phyloP scores from a whole-genome alignment of 768 basidiomycete species.

The Leccinellum rugosiceps region DNA sequence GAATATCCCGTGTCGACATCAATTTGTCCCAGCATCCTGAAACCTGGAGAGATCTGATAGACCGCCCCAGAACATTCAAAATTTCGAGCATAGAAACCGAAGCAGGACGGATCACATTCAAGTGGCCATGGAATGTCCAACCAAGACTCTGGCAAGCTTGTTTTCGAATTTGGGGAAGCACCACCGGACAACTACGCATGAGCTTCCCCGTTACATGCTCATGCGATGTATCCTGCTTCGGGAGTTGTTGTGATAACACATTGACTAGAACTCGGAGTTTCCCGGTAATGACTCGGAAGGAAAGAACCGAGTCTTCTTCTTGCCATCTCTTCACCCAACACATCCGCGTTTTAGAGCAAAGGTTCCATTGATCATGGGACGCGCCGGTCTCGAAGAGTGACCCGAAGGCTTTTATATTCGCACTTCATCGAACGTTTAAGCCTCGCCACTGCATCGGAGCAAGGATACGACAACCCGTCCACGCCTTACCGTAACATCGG shows the following conservation, averaged over 20 bases:
- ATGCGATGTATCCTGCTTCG: neutral
- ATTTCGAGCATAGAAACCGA: neutral
- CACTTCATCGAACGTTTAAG: neutral
- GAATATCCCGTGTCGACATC: neutral
- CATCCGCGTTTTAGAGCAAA: neutral
- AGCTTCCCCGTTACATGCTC: no score
- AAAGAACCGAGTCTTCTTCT: neutral
- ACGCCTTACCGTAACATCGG: neutral
- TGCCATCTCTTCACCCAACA: neutral
- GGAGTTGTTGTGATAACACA: no score
- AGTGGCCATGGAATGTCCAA: neutral
- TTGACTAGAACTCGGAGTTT: neutral
- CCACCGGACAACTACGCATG: neutral
- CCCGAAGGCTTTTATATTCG: neutral
- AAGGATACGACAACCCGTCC: neutral
- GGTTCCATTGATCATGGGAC: neutral
- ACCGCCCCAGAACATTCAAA: neutral
- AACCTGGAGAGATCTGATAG: neutral
- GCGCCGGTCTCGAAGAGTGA: neutral
- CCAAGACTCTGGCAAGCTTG: neutral
- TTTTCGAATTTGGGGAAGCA: neutral
- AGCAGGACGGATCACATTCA: neutral
- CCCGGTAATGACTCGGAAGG: neutral
- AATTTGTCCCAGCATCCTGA: neutral
- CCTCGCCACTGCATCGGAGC: neutral